Evolutionary conservation across 164 flowering plant genomes (phyloP).

Genomic region (Euptelea pleiosperma): DNA sequence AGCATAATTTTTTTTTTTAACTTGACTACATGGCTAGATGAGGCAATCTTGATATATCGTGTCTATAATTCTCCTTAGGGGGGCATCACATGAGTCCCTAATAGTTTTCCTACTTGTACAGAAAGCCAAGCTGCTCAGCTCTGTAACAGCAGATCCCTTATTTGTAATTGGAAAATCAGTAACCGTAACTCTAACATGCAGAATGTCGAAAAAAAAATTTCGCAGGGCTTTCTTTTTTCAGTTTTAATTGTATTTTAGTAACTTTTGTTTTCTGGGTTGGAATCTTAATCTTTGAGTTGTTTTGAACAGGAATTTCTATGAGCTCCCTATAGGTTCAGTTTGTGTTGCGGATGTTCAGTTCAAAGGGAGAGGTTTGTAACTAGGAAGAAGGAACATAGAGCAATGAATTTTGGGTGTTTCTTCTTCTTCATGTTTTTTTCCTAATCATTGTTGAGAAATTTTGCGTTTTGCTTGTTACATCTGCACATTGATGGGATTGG

Average conservation of each 20-base stretch:
- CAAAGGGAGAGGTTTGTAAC: conserved; percentile 80
- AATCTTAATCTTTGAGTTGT: conserved; percentile 1
- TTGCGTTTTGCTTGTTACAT: not conserved
- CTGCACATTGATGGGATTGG: not conserved
- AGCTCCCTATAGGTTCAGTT: conserved; percentile 77
- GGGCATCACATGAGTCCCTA: too few relatives aligned
- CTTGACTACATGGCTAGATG: too few relatives aligned
- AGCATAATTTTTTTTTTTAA: too few relatives aligned
- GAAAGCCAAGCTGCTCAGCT: too few relatives aligned
- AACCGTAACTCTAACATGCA: not conserved
- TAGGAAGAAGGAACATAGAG: not conserved
- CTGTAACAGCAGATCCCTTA: too few relatives aligned
- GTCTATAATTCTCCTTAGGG: too few relatives aligned
- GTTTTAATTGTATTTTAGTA: not conserved
- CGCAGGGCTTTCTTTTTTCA: not conserved
- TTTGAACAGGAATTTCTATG: conserved; percentile 54
- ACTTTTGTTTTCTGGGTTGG: not conserved
- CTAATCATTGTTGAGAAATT: not conserved
- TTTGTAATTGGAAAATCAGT: too few relatives aligned
- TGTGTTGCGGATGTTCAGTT: conserved; percentile 87
- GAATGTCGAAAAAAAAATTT: not conserved
- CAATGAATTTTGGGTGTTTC: not conserved
- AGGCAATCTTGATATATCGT: too few relatives aligned
- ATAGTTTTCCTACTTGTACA: too few relatives aligned
- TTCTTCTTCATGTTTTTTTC: not conserved